Evolutionary conservation across 2,329 filamentous ascomycete genomes (phyloP).

Genomic region (Chaetomium sp.): DNA sequence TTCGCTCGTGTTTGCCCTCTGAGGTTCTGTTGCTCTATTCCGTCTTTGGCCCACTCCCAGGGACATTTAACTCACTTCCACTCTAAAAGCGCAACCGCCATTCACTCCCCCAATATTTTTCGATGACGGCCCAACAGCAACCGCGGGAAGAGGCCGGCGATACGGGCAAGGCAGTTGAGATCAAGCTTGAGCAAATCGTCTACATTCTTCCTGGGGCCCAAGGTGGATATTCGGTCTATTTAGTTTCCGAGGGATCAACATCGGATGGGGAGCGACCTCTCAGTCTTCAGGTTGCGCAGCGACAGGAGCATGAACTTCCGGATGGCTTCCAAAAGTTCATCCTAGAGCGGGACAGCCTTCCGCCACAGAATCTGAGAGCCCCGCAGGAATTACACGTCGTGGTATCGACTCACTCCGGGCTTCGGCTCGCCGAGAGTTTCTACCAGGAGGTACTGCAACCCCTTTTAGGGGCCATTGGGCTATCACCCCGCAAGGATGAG

Average conservation of each 20-base stretch:
- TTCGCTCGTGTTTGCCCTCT: too few relatives aligned
- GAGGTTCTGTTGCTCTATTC: too few relatives aligned
- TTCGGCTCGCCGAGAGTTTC: slow-evolving; percentile 48
- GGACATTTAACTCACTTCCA: too few relatives aligned
- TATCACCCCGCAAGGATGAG: slow-evolving; percentile 19
- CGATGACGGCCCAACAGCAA: neutral
- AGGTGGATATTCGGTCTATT: slow-evolving; percentile 19
- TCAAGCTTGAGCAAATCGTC: slow-evolving; percentile 22
- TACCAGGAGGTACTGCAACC: slow-evolving; percentile 51
- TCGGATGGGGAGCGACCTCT: slow-evolving; percentile 13
- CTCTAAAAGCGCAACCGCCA: neutral
- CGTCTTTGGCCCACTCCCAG: too few relatives aligned
- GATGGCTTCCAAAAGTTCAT: slow-evolving; percentile 32
- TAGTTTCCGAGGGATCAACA: slow-evolving; percentile 12
- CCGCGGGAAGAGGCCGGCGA: neutral
- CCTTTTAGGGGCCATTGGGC: slow-evolving; percentile 42
- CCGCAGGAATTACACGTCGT: slow-evolving; percentile 50
- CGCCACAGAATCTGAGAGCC: slow-evolving; percentile 23
- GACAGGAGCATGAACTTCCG: slow-evolving; percentile 29
- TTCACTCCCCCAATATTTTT: neutral
- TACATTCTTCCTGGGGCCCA: slow-evolving; percentile 15
- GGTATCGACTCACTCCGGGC: slow-evolving; percentile 62
- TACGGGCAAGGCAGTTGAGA: neutral
- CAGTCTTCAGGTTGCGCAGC: slow-evolving; percentile 15
- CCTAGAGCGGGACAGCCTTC: slow-evolving; percentile 32